A percentile compares a stretch with the other conserved stretches of the same genome.
Evolutionary conservation across 1,284 basidiomycete species (phyloP).

Genomic region (Mycosarcoma maydis): DNA sequence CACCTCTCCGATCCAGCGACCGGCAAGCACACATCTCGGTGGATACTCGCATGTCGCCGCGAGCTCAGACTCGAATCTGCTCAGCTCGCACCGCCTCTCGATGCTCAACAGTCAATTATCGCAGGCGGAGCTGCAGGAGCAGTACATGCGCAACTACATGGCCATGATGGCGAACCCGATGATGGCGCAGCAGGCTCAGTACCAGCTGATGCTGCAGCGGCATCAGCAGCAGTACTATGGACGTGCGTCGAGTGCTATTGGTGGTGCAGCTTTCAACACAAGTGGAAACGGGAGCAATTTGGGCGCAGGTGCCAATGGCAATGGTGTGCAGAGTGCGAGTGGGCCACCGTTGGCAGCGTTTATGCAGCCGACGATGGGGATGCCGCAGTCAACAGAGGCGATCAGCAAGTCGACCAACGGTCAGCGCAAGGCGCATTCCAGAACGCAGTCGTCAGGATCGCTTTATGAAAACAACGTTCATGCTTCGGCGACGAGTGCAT

Average conservation of each 20-base stretch:
- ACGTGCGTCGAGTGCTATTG: conserved; percentile 29
- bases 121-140: conserved; percentile 42
- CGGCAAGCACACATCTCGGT: conserved; percentile 13
- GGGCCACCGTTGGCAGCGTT: conserved; percentile 38
- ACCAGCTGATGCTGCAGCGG: conserved; percentile 40
- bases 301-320: conserved; percentile 26
- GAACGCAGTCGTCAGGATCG: conserved; percentile 15
- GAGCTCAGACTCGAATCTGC: conserved; percentile 1
- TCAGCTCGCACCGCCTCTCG: conserved; percentile 33
- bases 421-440: conserved; percentile 1
- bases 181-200: conserved; percentile 46
- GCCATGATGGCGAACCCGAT: conserved; percentile 47
- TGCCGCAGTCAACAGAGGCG: too few species aligned
- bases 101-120: conserved; percentile 33
- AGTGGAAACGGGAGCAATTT: conserved; percentile 3
- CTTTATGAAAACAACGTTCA: conserved; percentile 8
- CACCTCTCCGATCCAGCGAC: conserved; percentile 16
- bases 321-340: neutral
- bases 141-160: conserved; percentile 52
- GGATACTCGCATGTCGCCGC: neutral
- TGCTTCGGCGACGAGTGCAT: neutral
- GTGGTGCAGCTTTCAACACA: too few species aligned
- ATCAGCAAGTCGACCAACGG: too few species aligned
- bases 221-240: conserved; percentile 48
- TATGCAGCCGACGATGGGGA: conserved; percentile 33